phyloP scores from a whole-genome alignment of 345 rosid genomes.

The Salix suchowensis region DNA sequence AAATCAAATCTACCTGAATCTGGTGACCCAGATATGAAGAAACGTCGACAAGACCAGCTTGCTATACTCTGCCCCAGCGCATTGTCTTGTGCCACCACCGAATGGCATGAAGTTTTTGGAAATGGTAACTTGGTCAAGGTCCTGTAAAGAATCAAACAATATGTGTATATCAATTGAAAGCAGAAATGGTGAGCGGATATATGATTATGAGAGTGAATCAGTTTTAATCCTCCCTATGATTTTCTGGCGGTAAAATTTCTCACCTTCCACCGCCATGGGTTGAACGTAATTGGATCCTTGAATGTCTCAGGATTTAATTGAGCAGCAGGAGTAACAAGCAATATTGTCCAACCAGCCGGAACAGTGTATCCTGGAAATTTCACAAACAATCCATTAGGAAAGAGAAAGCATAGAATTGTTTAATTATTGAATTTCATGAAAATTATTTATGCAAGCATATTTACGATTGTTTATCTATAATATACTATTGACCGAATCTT shows the following conservation, averaged over 20 bases:
- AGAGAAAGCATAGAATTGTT: neutral
- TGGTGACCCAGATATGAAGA: slow-evolving; percentile 31
- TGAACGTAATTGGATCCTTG: too few relatives aligned
- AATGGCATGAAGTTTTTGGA: slow-evolving; percentile 45
- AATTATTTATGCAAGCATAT: too few relatives aligned
- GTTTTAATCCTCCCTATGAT: too few relatives aligned
- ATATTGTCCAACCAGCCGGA: neutral
- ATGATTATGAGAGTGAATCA: too few relatives aligned
- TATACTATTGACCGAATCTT: too few relatives aligned
- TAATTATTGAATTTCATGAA: too few relatives aligned
- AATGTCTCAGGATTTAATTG: too few relatives aligned
- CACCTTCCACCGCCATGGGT: too few relatives aligned
- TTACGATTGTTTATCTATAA: too few relatives aligned
- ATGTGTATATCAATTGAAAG: too few relatives aligned
- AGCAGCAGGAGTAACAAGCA: neutral
- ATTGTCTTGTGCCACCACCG: slow-evolving; percentile 45
- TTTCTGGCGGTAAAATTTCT: too few relatives aligned
- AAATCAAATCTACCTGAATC: neutral
- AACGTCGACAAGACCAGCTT: slow-evolving; percentile 36
- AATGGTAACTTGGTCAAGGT: neutral
- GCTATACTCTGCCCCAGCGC: slow-evolving; percentile 42
- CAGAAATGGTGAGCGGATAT: too few relatives aligned
- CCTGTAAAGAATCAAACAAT: slow-evolving; percentile 18
- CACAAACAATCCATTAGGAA: neutral
- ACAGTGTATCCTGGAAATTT: neutral